These are phyloP conservation scores for Stentor roeselii DNA, from an alignment of 73 alveolate genomes.

Conservation along the genomic window DNA sequence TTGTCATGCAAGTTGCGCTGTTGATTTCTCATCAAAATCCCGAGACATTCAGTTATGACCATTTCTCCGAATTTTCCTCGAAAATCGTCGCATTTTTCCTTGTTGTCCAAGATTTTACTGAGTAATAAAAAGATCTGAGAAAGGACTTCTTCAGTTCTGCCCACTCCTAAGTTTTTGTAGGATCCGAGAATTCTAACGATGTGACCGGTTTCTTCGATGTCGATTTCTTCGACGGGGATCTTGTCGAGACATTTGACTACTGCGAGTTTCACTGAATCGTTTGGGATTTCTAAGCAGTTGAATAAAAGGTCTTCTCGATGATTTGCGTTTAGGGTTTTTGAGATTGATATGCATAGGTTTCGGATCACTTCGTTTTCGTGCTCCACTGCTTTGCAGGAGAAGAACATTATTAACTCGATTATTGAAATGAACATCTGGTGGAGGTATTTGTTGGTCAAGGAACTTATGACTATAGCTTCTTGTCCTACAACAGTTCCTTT, in stretches of 20 bases:
- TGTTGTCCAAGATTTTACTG: conserved; percentile 50
- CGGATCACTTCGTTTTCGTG: neutral
- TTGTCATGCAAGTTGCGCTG: conserved; percentile 67
- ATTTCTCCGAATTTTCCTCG: conserved; percentile 60
- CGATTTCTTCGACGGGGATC: conserved; percentile 68
- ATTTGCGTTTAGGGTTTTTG: conserved; percentile 47
- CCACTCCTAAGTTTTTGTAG: conserved; percentile 87
- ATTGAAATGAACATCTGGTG: conserved; percentile 54
- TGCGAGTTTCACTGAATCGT: conserved; percentile 82
- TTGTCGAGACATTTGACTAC: conserved; percentile 77
- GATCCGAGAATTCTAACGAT: conserved; percentile 56
- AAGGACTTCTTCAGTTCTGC: conserved; percentile 77
- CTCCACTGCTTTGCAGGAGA: conserved; percentile 51
- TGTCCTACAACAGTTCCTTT: conserved; percentile 38
- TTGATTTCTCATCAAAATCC: conserved; percentile 60
- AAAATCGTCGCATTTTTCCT: conserved; percentile 50
- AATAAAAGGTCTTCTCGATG: conserved; percentile 73
- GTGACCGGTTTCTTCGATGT: conserved; percentile 69
- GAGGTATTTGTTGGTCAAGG: conserved; percentile 43
- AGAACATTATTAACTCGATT: conserved; percentile 47
- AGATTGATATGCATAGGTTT: neutral
- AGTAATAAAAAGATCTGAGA: conserved; percentile 71
- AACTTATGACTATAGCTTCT: conserved; percentile 17
- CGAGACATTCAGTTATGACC: conserved; percentile 62
- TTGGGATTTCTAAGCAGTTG: conserved; percentile 75